Percentiles rank a stretch among this genome's conserved stretches.
Conservation (phyloP, 2,329 filamentous ascomycete genomes). For the Trichophyton verrucosum region DNA sequence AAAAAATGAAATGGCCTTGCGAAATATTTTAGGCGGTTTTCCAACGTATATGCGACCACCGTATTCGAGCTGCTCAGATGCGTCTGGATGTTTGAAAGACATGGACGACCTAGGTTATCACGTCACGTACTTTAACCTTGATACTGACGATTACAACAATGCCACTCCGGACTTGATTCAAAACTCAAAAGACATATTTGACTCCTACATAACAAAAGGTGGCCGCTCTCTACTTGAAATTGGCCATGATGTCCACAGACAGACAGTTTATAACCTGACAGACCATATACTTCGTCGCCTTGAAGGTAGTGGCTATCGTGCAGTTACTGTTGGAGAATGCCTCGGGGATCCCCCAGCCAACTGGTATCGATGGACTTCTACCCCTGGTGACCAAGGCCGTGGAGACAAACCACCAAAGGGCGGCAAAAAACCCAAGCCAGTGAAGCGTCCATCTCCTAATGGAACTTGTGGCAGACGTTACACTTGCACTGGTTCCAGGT, state of each 20-base stretch:
- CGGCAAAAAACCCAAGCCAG: not conserved
- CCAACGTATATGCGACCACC: constrained; percentile 45
- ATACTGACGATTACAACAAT: constrained; percentile 37
- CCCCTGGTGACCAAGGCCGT: constrained; percentile 5
- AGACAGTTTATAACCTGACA: constrained; percentile 33
- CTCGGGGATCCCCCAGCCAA: constrained; percentile 26
- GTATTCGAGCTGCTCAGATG: constrained; percentile 31
- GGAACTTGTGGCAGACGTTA: constrained; percentile 26
- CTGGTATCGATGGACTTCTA: constrained; percentile 27
- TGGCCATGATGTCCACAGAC: constrained; percentile 32
- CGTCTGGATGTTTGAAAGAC: constrained; percentile 30
- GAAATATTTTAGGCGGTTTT: constrained; percentile 37
- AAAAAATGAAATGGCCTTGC: constrained; percentile 37
- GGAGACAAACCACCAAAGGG: not conserved
- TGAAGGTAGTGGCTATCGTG: constrained; percentile 22
- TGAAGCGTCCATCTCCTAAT: constrained; percentile 18
- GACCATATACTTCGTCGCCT: constrained; percentile 28
- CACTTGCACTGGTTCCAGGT: constrained; percentile 25
- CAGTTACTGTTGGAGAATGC: constrained; percentile 35
- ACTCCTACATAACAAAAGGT: constrained; percentile 20
- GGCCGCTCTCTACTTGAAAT: constrained; percentile 31
- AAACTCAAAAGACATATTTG: constrained; percentile 30
- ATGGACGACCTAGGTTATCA: constrained; percentile 39
- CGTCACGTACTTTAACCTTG: constrained; percentile 35
- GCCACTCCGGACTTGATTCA: constrained; percentile 28